Percentiles rank a stretch among this genome's conserved stretches.
Conservation (phyloP, 192 early-diverging fungal genomes). For the Spizellomyces sp. region DNA sequence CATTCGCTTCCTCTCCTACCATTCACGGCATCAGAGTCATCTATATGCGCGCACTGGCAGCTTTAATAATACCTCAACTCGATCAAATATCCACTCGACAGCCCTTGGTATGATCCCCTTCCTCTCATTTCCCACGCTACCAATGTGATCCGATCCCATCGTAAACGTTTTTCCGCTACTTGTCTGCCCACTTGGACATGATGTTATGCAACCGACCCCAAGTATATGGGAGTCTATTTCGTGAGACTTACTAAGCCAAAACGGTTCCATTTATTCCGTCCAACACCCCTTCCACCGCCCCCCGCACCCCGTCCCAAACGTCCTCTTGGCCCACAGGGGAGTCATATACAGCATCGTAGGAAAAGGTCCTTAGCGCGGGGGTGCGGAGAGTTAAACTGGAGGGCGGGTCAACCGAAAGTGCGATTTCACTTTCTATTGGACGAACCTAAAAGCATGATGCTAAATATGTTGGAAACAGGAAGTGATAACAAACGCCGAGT, state of each 20-base stretch:
- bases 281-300: slow-evolving; percentile 51
- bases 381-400: not conserved
- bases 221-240: not conserved
- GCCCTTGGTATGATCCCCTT: slow-evolving; percentile 56
- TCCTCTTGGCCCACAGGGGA: slow-evolving; percentile 5
- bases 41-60: too few relatives aligned
- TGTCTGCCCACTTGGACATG: slow-evolving; percentile 47
- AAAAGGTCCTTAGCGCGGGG: slow-evolving; percentile 11
- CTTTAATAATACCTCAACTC: slow-evolving; percentile 20
- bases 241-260: slow-evolving; percentile 61
- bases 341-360: slow-evolving; percentile 24
- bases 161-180: slow-evolving; percentile 59
- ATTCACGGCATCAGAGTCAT: too few relatives aligned
- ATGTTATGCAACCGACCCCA: not conserved
- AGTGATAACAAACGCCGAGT: not conserved
- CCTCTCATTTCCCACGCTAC: slow-evolving; percentile 26
- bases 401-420: not conserved
- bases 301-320: slow-evolving; percentile 7
- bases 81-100: slow-evolving; percentile 41
- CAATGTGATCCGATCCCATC: slow-evolving; percentile 46
- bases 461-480: not conserved
- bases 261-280: slow-evolving; percentile 98
- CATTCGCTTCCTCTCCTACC: too few relatives aligned
- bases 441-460: not conserved
- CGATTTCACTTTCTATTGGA: not conserved